phyloP scores from a whole-genome alignment of 2,329 filamentous ascomycete species.

The Penicillium sp. region DNA sequence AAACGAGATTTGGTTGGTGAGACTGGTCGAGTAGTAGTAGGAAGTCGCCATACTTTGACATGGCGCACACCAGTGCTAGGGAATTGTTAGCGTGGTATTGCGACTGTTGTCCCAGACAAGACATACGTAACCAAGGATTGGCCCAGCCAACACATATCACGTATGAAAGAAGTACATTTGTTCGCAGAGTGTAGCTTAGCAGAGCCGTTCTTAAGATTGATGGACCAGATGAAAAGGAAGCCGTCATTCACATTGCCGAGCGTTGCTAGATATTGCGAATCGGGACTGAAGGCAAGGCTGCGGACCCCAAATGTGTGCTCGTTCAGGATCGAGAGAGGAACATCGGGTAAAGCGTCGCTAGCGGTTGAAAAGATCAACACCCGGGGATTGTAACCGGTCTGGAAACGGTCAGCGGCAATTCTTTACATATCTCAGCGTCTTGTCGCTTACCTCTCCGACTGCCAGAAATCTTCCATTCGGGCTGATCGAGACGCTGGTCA shows the following conservation, averaged over 20 bases:
- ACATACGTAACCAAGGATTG: slow-evolving; percentile 65
- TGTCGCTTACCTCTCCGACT: slow-evolving; percentile 62
- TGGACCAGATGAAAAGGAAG: slow-evolving; percentile 84
- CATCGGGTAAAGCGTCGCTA: slow-evolving; percentile 71
- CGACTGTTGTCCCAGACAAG: neutral
- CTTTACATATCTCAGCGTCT: neutral
- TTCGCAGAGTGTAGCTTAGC: slow-evolving; percentile 80
- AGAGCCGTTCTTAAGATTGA: slow-evolving; percentile 75
- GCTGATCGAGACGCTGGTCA: slow-evolving; percentile 84
- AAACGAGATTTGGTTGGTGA: slow-evolving; percentile 63
- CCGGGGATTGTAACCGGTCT: slow-evolving; percentile 83
- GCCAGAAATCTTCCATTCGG: slow-evolving; percentile 82
- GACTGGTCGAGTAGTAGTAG: slow-evolving; percentile 54
- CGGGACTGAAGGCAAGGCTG: slow-evolving; percentile 81
- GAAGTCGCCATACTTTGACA: slow-evolving; percentile 87
- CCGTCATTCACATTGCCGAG: slow-evolving; percentile 87
- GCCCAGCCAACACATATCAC: slow-evolving; percentile 87
- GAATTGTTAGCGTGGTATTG: neutral
- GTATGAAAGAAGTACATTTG: slow-evolving; percentile 82
- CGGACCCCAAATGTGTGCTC: slow-evolving; percentile 90
- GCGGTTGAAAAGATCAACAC: slow-evolving; percentile 83
- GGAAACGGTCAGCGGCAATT: neutral
- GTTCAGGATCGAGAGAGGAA: slow-evolving; percentile 75
- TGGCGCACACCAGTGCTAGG: slow-evolving; percentile 70
- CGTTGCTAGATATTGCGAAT: slow-evolving; percentile 81